A percentile compares a stretch with the other conserved stretches of the same genome.
Conservation (phyloP, 2,329 filamentous ascomycete species). For the Orbilia ellipsospora region DNA sequence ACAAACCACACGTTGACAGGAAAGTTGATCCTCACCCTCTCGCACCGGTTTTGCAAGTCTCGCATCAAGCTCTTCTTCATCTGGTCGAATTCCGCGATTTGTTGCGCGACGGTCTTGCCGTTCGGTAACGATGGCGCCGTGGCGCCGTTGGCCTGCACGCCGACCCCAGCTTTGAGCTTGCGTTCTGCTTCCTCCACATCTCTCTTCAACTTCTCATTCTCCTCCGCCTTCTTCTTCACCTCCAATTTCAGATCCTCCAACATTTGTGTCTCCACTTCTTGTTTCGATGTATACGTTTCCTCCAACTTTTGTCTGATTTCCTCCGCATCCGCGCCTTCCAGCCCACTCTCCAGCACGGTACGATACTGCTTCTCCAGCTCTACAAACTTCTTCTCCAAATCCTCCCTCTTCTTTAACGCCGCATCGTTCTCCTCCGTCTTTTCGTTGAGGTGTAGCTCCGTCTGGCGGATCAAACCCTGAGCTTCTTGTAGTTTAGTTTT, state of each 20-base stretch:
- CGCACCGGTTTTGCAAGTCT: constrained; percentile 96
- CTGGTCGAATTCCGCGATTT: constrained; percentile 97
- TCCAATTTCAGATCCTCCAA: constrained; percentile 81
- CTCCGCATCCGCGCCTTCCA: constrained; percentile 80
- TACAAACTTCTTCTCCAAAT: constrained; percentile 80
- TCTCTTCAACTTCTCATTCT: constrained; percentile 82
- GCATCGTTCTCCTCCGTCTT: constrained; percentile 71
- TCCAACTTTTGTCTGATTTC: constrained; percentile 84
- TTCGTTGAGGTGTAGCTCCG: constrained; percentile 84
- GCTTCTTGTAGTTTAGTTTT: constrained; percentile 84
- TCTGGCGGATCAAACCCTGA: constrained; percentile 91
- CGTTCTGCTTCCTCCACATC: constrained; percentile 83
- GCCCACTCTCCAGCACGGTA: constrained; percentile 79
- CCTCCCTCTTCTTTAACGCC: constrained; percentile 75
- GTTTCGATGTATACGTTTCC: constrained; percentile 79
- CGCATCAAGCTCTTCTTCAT: constrained; percentile 99
- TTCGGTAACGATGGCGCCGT: constrained; percentile 70
- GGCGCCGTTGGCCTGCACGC: constrained; percentile 71
- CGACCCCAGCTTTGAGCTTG: constrained; percentile 74
- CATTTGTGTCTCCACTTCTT: constrained; percentile 77
- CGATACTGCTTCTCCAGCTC: constrained; percentile 85
- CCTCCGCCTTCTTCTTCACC: constrained; percentile 79
- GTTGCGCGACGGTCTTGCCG: constrained; percentile 94
- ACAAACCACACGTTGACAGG: constrained; percentile 4
- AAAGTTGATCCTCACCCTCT: constrained; percentile 69